A percentile compares a stretch with the other conserved stretches of the same genome.
These are phyloP conservation scores for Cutaneotrichosporon sp. DNA, from an alignment of 1,284 basidiomycete genomes.

Conservation along the genomic window DNA sequence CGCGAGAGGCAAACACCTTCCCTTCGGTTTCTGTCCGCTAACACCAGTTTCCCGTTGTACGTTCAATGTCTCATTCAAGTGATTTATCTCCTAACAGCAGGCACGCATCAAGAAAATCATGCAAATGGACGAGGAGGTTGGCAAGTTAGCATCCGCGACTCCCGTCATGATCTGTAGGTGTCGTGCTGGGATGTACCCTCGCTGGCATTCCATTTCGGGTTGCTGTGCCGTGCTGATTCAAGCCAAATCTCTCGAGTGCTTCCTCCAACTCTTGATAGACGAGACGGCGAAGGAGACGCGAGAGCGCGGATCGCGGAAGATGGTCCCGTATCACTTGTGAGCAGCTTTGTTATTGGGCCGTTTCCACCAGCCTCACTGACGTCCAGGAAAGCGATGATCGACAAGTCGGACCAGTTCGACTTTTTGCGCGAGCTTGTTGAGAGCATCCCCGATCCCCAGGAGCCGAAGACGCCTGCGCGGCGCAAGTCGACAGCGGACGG, in stretches of 20 bases:
- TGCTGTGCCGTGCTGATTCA: conserved; percentile 5
- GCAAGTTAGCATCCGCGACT: conserved; percentile 95
- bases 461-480: conserved; percentile 10
- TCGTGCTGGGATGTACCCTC: too few relatives aligned
- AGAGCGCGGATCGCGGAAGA: conserved; percentile 76
- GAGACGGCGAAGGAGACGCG: conserved; percentile 77
- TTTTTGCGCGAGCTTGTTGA: conserved; percentile 95
- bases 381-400: conserved; percentile 84
- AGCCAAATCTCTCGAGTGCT: conserved; percentile 96
- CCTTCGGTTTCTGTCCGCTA: too few relatives aligned
- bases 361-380: conserved; percentile 2
- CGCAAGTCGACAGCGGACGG: conserved; percentile 10
- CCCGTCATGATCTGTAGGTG: conserved; percentile 91
- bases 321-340: conserved; percentile 91
- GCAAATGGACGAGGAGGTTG: conserved; percentile 99
- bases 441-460: conserved; percentile 76
- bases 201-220: background rate
- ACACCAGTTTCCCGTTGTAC: conserved; percentile 42
- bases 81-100: conserved; percentile 34
- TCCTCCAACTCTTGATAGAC: conserved; percentile 80
- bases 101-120: conserved; percentile 99
- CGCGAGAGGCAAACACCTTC: too few relatives aligned
- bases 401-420: conserved; percentile 83
- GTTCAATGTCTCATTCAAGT: conserved; percentile 11
- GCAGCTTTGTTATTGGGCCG: too few relatives aligned